These are phyloP conservation scores for Paulinella micropora DNA, from an alignment of 78 protist genomes.

Conservation along the genomic window DNA sequence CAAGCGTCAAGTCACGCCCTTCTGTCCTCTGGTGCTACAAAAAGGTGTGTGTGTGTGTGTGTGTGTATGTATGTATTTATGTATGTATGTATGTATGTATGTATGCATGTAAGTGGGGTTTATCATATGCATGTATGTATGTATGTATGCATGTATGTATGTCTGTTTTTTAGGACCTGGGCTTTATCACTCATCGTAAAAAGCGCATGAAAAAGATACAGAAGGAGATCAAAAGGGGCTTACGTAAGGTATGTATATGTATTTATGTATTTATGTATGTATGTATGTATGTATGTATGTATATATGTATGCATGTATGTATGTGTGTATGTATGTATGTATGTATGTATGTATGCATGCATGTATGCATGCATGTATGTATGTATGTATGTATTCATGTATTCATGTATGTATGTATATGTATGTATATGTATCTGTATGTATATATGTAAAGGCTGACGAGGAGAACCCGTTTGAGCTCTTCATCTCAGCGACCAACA, in stretches of 20 bases:
- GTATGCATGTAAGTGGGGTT: background rate
- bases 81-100: background rate
- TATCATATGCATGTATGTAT: background rate
- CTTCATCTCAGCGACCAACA: slow-evolving; percentile 75
- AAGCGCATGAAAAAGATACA: background rate
- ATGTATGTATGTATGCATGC: background rate
- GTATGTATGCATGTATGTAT: no score
- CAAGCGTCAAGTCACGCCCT: slow-evolving; percentile 64
- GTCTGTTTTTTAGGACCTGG: no score
- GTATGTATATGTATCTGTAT: background rate
- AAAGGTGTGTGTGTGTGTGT: slow-evolving; percentile 34
- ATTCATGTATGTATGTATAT: background rate
- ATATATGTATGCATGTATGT: background rate
- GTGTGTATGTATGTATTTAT: background rate
- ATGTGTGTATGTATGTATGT: background rate
- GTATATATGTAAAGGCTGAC: background rate
- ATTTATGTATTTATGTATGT: background rate
- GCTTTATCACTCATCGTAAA: no score
- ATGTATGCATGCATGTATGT: background rate
- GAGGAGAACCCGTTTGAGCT: slow-evolving; percentile 77
- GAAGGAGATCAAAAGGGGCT: background rate
- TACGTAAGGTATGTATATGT: background rate
- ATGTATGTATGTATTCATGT: background rate
- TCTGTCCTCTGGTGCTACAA: slow-evolving; percentile 94
- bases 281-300: background rate